Percentiles rank a stretch among this genome's conserved stretches.
These are phyloP conservation scores for Conoideocrella luteorostrata DNA, from an alignment of 2,329 filamentous ascomycete genomes.

Conservation along the genomic window DNA sequence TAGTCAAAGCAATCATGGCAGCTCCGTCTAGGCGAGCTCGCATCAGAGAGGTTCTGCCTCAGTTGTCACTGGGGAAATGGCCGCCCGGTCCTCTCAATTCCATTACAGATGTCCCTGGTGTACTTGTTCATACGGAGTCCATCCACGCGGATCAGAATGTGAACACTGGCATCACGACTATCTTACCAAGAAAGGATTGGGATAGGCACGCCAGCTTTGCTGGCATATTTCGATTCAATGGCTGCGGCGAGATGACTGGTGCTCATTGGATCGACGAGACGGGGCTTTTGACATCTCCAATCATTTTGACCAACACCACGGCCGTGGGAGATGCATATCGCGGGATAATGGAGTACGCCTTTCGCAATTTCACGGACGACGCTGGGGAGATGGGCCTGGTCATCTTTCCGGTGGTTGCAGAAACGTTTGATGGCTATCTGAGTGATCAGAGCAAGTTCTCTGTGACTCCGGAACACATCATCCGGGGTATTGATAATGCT, in stretches of 20 bases:
- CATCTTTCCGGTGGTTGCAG: constrained; percentile 51
- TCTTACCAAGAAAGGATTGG: constrained; percentile 40
- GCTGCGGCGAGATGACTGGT: no score
- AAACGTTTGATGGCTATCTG: constrained; percentile 58
- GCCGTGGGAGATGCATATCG: constrained; percentile 48
- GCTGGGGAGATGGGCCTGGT: constrained; percentile 44
- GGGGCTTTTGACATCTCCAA: no score
- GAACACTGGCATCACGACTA: constrained; percentile 43
- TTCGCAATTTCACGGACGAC: constrained; percentile 36
- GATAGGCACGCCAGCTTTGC: constrained; percentile 37
- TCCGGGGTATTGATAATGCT: constrained; percentile 46
- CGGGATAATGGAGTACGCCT: constrained; percentile 39
- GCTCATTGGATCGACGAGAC: no score
- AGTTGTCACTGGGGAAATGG: no score
- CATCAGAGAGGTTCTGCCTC: no score
- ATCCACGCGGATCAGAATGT: constrained; percentile 31
- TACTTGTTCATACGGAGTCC: constrained; percentile 39
- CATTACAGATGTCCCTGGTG: constrained; percentile 43
- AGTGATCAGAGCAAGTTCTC: constrained; percentile 51
- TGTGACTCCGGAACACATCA: constrained; percentile 47
- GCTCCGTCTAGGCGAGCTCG: no score
- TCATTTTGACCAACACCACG: constrained; percentile 51
- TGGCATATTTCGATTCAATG: no score
- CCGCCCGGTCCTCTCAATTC: no score
- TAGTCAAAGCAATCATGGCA: no score